These are phyloP conservation scores for Pisolithus microcarpus DNA, from an alignment of 768 basidiomycete genomes.

Conservation along the genomic window DNA sequence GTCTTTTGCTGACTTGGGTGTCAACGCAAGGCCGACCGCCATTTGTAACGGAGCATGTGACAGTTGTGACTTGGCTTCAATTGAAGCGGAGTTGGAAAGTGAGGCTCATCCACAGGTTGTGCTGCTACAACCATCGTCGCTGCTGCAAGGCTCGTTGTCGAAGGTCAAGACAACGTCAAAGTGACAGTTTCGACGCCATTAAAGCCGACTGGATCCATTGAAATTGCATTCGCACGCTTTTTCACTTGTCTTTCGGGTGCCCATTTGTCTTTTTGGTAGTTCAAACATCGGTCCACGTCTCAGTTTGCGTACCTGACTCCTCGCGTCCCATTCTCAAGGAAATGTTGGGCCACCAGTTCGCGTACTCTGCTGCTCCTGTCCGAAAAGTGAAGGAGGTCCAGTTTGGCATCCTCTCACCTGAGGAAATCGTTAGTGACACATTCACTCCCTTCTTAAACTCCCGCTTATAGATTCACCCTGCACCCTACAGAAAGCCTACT, in stretches of 20 bases:
- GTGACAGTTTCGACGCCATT: background rate
- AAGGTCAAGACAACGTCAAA: slow-evolving; percentile 3
- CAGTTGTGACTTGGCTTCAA: slow-evolving; percentile 20
- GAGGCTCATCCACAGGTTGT: slow-evolving; percentile 28
- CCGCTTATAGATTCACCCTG: slow-evolving; percentile 10
- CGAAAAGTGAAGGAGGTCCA: slow-evolving; percentile 97
- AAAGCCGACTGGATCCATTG: background rate
- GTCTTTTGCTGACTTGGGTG: too few relatives aligned
- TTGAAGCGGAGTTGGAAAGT: slow-evolving; percentile 28
- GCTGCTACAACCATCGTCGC: slow-evolving; percentile 27
- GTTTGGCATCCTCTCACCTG: slow-evolving; percentile 97
- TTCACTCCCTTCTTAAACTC: background rate
- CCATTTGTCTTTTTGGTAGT: slow-evolving; percentile 9
- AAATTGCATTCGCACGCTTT: slow-evolving; percentile 8
- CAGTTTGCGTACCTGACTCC: slow-evolving; percentile 14
- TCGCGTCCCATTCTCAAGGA: slow-evolving; percentile 12
- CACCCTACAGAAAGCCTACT: slow-evolving; percentile 84
- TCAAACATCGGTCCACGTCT: background rate
- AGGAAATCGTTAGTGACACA: slow-evolving; percentile 73
- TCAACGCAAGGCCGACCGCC: too few relatives aligned
- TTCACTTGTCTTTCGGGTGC: slow-evolving; percentile 7
- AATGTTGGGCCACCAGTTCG: slow-evolving; percentile 88
- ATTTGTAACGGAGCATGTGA: slow-evolving; percentile 7
- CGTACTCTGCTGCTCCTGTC: slow-evolving; percentile 88
- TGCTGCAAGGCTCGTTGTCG: slow-evolving; percentile 12